These are phyloP conservation scores for Flueggea neowawraea DNA, from an alignment of 441 rosid species.

Conservation along the genomic window DNA sequence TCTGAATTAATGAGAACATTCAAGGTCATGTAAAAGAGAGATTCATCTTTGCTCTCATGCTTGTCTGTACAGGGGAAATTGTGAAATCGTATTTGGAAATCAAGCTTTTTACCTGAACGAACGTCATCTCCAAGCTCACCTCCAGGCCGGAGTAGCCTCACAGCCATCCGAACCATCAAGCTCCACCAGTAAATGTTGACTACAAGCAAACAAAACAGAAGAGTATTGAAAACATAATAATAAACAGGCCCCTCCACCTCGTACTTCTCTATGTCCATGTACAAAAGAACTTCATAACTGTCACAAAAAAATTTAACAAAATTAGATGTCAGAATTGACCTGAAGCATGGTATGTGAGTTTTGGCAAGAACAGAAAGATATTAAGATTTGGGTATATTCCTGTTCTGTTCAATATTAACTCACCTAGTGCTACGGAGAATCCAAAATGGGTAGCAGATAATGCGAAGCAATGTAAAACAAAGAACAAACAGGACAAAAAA, in stretches of 20 bases:
- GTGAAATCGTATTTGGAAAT: not conserved
- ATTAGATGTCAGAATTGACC: slow-evolving; percentile 1
- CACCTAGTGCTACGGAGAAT: slow-evolving; percentile 94
- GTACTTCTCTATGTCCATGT: slow-evolving; percentile 61
- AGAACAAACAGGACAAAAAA: slow-evolving; percentile 64
- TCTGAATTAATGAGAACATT: too few species aligned
- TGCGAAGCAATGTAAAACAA: slow-evolving; percentile 77
- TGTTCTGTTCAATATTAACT: not conserved
- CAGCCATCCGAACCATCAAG: slow-evolving; percentile 76
- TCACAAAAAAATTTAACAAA: slow-evolving; percentile 4
- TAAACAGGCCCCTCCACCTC: slow-evolving; percentile 53
- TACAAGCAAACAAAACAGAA: slow-evolving; percentile 68
- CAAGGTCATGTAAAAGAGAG: too few species aligned
- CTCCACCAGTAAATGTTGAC: slow-evolving; percentile 96
- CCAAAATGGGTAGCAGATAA: slow-evolving; percentile 84
- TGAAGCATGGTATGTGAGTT: too few species aligned
- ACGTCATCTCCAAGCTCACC: slow-evolving; percentile 89
- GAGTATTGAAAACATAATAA: slow-evolving; percentile 83
- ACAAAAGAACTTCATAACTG: slow-evolving; percentile 75
- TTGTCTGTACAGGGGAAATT: too few species aligned
- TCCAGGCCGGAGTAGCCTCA: slow-evolving; percentile 69
- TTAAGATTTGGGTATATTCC: not conserved
- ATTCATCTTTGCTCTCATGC: too few species aligned
- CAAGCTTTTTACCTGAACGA: slow-evolving; percentile 66
- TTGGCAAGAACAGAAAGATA: not conserved